Base-by-base conservation (phyloP, 139 green algal species). In the Deuterostichococcus epilithicus region DNA sequence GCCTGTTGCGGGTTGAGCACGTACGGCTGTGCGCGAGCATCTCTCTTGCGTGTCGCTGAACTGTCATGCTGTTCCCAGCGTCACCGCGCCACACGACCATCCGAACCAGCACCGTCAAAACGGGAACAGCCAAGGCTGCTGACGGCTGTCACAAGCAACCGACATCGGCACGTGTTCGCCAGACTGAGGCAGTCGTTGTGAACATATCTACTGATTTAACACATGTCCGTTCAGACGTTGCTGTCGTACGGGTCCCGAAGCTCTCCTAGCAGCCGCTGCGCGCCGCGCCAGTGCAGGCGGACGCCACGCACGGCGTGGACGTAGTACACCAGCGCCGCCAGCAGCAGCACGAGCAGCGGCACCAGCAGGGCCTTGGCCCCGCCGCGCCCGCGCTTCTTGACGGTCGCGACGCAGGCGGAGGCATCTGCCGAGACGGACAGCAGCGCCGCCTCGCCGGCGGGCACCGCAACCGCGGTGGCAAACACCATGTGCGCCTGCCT, bases 401-500 rank as follows among this genome's bases (percentile, higher is more conserved):
- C 33, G 13, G 30, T 6, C 59, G 70, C 80, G 20, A 76, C 66
- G 30, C 70, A 35, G 15, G 81, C 81, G 66, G 37, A 78, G 47
- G 81, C 81, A 37, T 85, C 81, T 30, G 76, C 76, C 20, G 76
- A 82, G 0, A 77, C 73, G 38, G 81, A 75, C 37, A 82, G 33
- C 45, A 80, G 68, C 5, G 68, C 60, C 0, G 38, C 23, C 32
- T 63, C 75, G 47, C 86, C 82, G 1, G 74, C 34, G 28, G 74
- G 45, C 68, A 90, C 88, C 20, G 83, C 72, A 5, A 88, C 45
- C 3, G 72, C 82, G 38, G 87, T 90, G 10, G 74, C 86, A 86
- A 90, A 91, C 0, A 85, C 80, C 85, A 90, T 91, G 74, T 91
- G 86, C 26, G 80, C 86, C 0, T 76, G 63, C 68, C 81, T 81